Conservation (phyloP, 768 basidiomycete genomes). For the Hericium alpestre region DNA sequence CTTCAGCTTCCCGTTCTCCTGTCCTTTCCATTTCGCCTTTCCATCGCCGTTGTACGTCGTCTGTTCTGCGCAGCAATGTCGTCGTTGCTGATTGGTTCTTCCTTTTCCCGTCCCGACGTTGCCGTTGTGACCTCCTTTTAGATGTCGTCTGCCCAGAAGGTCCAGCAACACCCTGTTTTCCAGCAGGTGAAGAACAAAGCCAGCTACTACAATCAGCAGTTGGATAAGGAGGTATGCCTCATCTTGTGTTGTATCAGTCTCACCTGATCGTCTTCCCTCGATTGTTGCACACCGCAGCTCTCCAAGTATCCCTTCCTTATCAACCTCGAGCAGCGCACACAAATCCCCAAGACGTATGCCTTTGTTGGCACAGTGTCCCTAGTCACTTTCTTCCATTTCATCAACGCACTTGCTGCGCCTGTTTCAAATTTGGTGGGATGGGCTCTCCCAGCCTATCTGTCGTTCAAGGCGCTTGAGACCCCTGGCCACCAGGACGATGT, state of each 20-base stretch:
- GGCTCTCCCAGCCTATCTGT: slow-evolving; percentile 90
- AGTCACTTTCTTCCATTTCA: slow-evolving; percentile 62
- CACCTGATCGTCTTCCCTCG: slow-evolving; percentile 13
- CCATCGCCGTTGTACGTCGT: slow-evolving; percentile 7
- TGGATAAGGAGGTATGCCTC: slow-evolving; percentile 86
- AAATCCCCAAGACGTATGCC: slow-evolving; percentile 86
- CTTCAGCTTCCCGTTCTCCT: slow-evolving; percentile 8
- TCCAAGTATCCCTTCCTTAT: slow-evolving; percentile 80
- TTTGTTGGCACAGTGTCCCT: slow-evolving; percentile 64
- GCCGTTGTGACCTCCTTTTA: slow-evolving; percentile 13
- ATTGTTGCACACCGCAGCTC: slow-evolving; percentile 33
- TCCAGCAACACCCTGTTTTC: slow-evolving; percentile 83
- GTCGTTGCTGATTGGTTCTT: not conserved
- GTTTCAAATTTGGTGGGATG: slow-evolving; percentile 93
- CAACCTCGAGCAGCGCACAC: slow-evolving; percentile 80
- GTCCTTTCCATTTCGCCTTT: not conserved
- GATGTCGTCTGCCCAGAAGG: slow-evolving; percentile 72
- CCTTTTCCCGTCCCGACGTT: not conserved
- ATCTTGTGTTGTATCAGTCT: not conserved
- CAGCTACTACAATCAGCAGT: slow-evolving; percentile 71
- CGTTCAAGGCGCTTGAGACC: slow-evolving; percentile 86
- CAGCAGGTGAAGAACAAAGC: slow-evolving; percentile 78
- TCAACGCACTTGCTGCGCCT: slow-evolving; percentile 83
- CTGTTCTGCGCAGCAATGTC: not conserved
- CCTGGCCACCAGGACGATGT: slow-evolving; percentile 77